Evolutionary conservation across 768 basidiomycete species (phyloP), one percentile per base, ranked within the genome.

Genomic region (Cyclocybe cylindracea): DNA sequence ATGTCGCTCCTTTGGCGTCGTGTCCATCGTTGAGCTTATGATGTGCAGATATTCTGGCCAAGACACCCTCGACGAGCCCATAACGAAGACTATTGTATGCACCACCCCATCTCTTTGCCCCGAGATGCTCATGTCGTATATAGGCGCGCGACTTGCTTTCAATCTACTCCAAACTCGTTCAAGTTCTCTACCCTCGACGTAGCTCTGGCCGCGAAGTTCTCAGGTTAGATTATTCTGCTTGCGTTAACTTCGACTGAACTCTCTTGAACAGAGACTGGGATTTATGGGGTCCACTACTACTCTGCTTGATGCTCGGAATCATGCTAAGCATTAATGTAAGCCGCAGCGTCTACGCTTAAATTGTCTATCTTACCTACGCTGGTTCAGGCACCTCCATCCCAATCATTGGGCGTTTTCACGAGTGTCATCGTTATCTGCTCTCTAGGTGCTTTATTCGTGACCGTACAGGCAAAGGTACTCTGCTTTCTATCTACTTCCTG

Each of bases 341-440:
- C 59, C 16, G 40, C 36, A 8, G 14, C 39, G n/a, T 9, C 35
- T 44, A 33, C 10, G 16, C 31, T 32, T 36, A 34, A 38, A 37
- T 34, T 13, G 14, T 32, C 7, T 14, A 42, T 13, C 39, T 44
- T n/a, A 39, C 56, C 51, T 6, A 51, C 43, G 31, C 37, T 34
- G n/a, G 42, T 37, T 49, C 59, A 95, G 94, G 92, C 96, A 2
- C 89, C 95, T 5, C 67, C 83, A 19, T 77, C 78, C 9, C 95
- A 98, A 65, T 83, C 92, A 0, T 78, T 98, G 10, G 87, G 86
- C 9, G 85, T 96, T 37, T 98, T 98, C 71, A 95, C 95, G 0
- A 87, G 86, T 51, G 94, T 97, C n/a, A 84, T 98, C 39, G 93
- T 90, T 13, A 89, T 98, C 48, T 88, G 96, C 52, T 93, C 92